Percentiles rank a stretch among this genome's conserved stretches.
Conservation (phyloP, 306 rosid species). For the Purshia tridentata region DNA sequence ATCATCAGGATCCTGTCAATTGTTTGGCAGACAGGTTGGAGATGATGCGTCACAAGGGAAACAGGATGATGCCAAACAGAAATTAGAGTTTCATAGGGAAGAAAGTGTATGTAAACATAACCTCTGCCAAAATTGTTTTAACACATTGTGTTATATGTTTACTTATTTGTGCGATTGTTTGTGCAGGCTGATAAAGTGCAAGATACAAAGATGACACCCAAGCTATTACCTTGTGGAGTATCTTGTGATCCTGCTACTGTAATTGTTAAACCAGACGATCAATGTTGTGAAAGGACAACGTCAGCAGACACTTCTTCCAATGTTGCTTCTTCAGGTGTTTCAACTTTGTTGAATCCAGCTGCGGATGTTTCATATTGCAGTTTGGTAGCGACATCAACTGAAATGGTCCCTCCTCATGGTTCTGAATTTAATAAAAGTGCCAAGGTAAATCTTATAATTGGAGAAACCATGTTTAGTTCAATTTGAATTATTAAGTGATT, state of each 20-base stretch:
- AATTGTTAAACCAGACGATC: constrained; percentile 35
- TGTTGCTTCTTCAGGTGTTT: constrained; percentile 34
- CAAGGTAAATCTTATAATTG: constrained; percentile 46
- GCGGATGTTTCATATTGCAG: constrained; percentile 41
- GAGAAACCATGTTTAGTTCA: neutral
- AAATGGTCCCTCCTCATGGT: constrained; percentile 39
- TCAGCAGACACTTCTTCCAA: constrained; percentile 39
- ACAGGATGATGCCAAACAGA: constrained; percentile 38
- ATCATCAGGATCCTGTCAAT: constrained; percentile 34
- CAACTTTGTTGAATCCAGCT: constrained; percentile 30
- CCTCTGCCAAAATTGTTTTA: neutral
- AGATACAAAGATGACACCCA: constrained; percentile 30
- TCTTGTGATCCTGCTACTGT: constrained; percentile 32
- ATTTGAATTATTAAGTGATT: neutral
- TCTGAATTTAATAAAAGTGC: constrained; percentile 50
- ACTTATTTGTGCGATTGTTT: constrained; percentile 22
- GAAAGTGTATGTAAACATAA: constrained; percentile 47
- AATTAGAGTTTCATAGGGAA: constrained; percentile 38
- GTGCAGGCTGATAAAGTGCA: constrained; percentile 56
- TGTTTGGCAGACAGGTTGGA: constrained; percentile 57
- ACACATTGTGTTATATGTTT: constrained; percentile 13
- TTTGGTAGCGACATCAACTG: constrained; percentile 37
- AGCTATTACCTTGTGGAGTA: constrained; percentile 30
- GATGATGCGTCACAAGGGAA: constrained; percentile 39
- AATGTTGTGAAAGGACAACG: constrained; percentile 40